Base-by-base conservation (phyloP, 225 moss, liverwort and hornwort species). In the Pseudisothecium myosuroides region DNA sequence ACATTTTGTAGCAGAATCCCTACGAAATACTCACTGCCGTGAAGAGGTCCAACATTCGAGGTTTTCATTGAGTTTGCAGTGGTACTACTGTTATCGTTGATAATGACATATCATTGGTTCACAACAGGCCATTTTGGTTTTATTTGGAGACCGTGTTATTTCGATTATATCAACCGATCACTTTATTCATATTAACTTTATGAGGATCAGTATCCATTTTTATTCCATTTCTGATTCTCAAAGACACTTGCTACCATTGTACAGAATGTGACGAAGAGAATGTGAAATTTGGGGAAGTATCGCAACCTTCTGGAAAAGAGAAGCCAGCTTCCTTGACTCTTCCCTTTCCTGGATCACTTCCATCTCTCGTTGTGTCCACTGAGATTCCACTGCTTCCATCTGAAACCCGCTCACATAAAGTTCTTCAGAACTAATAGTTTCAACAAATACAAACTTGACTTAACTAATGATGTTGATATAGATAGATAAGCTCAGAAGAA, bases 381-480 rank as follows among this genome's bases (percentile, higher is more conserved):
- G 95, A 22, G 88, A 76, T 91, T 93, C 94, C 82, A 95, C 85
- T 72, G 93, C 93, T 87, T 95, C 92, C 58, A 94, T 64, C 95
- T 95, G 90, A 69, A 47, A 79, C 41, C 12, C 62, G 86, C 75
- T 86, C 86, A 61, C 36, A 86, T 14, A 76, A 49, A 37, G 27
- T 63, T 63, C 37, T 52, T 76, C 63, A 86, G 52, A 50, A 76
- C 31, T 50, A 50, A 31, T 28, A 29, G 3, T 64, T 64, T 52
- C 39, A 8, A 84, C 20, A 7, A 28, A 39, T 39, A 45, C 55
- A 56, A 83, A n/a, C 69, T 84, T 84, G 20, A 58, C 32, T 84
- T 39, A 31, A 55, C 31, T 54, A 39, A 68, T 55, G 39, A 17
- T 55, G 52, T 52, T 83, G 68, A 69, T 56, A 39, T 22, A 27